phyloP scores from a whole-genome alignment of 2,329 filamentous ascomycete genomes.

The Penicillium sp. region DNA sequence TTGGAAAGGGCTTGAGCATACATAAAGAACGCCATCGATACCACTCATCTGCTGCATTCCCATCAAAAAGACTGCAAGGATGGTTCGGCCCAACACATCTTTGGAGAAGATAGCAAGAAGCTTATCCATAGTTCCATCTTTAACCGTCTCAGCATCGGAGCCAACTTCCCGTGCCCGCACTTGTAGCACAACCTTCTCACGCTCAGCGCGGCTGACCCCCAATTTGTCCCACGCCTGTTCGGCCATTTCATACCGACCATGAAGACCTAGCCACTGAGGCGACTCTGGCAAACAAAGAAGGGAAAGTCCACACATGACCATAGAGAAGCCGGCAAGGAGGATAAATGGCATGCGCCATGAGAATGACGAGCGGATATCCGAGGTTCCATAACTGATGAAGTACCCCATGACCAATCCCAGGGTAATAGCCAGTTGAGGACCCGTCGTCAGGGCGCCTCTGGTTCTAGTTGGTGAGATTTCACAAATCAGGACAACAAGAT shows the following conservation, averaged over 20 bases:
- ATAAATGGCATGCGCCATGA: slow-evolving; percentile 60
- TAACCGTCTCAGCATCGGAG: not conserved
- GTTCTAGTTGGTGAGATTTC: slow-evolving; percentile 58
- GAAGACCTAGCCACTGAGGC: slow-evolving; percentile 57
- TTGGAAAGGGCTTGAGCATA: slow-evolving; percentile 22
- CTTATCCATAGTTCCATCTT: slow-evolving; percentile 17
- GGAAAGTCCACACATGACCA: slow-evolving; percentile 38
- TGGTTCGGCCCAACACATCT: slow-evolving; percentile 50
- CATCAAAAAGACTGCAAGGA: slow-evolving; percentile 58
- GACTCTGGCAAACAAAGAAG: slow-evolving; percentile 55
- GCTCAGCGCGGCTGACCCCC: slow-evolving; percentile 48
- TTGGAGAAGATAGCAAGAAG: slow-evolving; percentile 37
- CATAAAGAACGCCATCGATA: slow-evolving; percentile 63
- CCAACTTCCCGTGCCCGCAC: slow-evolving; percentile 10
- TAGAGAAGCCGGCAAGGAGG: slow-evolving; percentile 47
- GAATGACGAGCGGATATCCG: slow-evolving; percentile 47
- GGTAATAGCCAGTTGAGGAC: slow-evolving; percentile 55
- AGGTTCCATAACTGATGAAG: slow-evolving; percentile 60
- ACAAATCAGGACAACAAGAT: slow-evolving; percentile 58
- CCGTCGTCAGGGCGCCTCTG: slow-evolving; percentile 53
- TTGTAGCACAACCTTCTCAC: slow-evolving; percentile 48
- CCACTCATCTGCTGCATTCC: slow-evolving; percentile 61
- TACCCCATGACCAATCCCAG: slow-evolving; percentile 56
- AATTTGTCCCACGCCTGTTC: slow-evolving; percentile 44
- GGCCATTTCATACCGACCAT: slow-evolving; percentile 52